A percentile compares a stretch with the other conserved stretches of the same genome.
Conservation (phyloP, 257 asterid genomes). For the Plantago elongata region DNA sequence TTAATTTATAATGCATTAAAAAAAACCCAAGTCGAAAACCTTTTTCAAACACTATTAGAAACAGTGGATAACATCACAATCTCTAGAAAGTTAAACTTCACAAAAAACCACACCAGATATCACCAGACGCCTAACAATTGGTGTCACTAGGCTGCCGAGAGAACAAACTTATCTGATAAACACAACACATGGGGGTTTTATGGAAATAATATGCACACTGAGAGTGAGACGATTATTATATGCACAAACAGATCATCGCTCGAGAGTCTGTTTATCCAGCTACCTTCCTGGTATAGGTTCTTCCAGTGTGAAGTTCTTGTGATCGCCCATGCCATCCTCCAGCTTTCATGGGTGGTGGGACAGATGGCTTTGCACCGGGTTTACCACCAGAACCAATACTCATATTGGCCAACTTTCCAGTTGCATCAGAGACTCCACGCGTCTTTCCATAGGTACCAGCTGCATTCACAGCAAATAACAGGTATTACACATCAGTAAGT, state of each 20-base stretch:
- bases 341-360: constrained; percentile 69
- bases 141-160: not conserved
- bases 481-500: not conserved
- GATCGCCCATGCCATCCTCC: constrained; percentile 78
- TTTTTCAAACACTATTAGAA: not conserved
- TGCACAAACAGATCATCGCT: not conserved
- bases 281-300: constrained; percentile 49
- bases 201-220: not conserved
- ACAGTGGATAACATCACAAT: not conserved
- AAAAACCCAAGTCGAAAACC: not conserved
- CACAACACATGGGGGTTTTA: not conserved
- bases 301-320: constrained; percentile 49
- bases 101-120: not conserved
- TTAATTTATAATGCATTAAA: not conserved
- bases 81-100: not conserved
- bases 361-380: constrained; percentile 33
- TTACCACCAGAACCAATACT: constrained; percentile 36
- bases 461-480: constrained; percentile 11
- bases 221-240: not conserved
- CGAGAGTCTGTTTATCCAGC: constrained; percentile 41
- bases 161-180: not conserved
- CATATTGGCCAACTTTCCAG: constrained; percentile 53
- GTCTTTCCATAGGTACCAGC: constrained; percentile 32
- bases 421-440: constrained; percentile 40
- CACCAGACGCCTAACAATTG: not conserved